phyloP scores from a whole-genome alignment of 805 yeast genomes.

The Candida arabinofermentans region DNA sequence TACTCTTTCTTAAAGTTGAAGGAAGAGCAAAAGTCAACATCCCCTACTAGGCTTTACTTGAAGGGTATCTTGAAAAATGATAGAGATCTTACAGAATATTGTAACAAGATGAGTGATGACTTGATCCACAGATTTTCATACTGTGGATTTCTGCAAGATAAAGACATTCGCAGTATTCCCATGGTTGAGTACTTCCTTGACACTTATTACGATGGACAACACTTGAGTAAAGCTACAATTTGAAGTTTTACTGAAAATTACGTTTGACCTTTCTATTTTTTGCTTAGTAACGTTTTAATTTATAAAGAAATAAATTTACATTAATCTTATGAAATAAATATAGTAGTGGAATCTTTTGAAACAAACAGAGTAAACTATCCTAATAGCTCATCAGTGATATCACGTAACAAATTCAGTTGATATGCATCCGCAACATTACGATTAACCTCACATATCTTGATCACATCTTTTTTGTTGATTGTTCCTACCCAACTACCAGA shows the following conservation, averaged over 20 bases:
- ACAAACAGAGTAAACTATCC: neutral
- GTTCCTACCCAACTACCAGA: conserved; percentile 83
- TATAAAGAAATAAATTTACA: no score
- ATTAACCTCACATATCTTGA: conserved; percentile 44
- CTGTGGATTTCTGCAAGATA: conserved; percentile 6
- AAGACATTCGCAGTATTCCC: neutral
- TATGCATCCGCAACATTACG: conserved; percentile 56
- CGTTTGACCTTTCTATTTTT: no score
- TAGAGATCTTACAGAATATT: conserved; percentile 9
- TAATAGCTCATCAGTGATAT: conserved; percentile 25
- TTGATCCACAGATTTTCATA: conserved; percentile 14
- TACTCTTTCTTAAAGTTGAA: conserved; percentile 3
- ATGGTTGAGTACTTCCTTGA: conserved; percentile 11
- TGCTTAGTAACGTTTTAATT: no score
- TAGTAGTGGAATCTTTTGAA: neutral
- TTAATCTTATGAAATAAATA: neutral
- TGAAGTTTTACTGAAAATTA: no score
- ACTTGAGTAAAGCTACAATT: neutral
- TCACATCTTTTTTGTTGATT: conserved; percentile 40
- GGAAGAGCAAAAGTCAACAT: conserved; percentile 9
- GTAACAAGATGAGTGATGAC: conserved; percentile 16
- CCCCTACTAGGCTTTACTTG: conserved; percentile 10
- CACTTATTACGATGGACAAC: conserved; percentile 18
- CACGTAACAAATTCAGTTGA: conserved; percentile 53
- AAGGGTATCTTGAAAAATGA: conserved; percentile 17